Percentiles rank a stretch among this genome's conserved stretches.
Evolutionary conservation across 192 early-diverging fungal genomes (phyloP).

Genomic region (Neocallimastix lanati): DNA sequence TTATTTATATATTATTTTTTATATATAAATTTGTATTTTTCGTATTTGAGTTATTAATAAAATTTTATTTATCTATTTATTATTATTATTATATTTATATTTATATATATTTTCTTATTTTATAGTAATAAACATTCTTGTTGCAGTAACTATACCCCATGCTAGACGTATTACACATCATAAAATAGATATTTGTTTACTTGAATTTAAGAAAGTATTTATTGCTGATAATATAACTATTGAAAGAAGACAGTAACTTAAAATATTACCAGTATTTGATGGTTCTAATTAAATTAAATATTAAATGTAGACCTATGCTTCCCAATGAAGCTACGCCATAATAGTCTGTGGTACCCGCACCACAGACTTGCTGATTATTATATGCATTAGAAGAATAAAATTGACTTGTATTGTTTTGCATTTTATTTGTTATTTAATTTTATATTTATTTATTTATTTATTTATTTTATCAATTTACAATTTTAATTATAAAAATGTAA

Average conservation of each 20-base stretch:
- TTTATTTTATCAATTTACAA: too few species aligned
- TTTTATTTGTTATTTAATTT: too few species aligned
- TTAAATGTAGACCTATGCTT: slow-evolving; percentile 60
- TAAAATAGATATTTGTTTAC: slow-evolving; percentile 37
- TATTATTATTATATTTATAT: too few species aligned
- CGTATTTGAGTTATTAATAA: too few species aligned
- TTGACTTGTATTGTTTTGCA: neutral
- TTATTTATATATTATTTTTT: too few species aligned
- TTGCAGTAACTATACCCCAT: slow-evolving; percentile 90
- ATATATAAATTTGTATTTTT: too few species aligned
- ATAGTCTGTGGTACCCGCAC: slow-evolving; percentile 24
- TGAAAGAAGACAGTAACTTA: slow-evolving; percentile 92
- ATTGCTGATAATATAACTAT: slow-evolving; percentile 76
- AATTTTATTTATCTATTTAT: too few species aligned
- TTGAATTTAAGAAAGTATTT: slow-evolving; percentile 33
- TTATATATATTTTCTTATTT: too few species aligned
- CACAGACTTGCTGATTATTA: neutral
- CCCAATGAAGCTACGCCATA: slow-evolving; percentile 88
- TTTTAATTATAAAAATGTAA: too few species aligned
- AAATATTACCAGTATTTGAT: slow-evolving; percentile 73
- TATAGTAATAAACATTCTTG: slow-evolving; percentile 85
- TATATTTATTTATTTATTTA: too few species aligned
- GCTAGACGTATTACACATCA: slow-evolving; percentile 49
- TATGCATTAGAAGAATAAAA: neutral
- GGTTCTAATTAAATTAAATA: slow-evolving; percentile 81